A percentile compares a stretch with the other conserved stretches of the same genome.
phyloP scores from a whole-genome alignment of 331 rosid species.

The Prunus yedoensis region DNA sequence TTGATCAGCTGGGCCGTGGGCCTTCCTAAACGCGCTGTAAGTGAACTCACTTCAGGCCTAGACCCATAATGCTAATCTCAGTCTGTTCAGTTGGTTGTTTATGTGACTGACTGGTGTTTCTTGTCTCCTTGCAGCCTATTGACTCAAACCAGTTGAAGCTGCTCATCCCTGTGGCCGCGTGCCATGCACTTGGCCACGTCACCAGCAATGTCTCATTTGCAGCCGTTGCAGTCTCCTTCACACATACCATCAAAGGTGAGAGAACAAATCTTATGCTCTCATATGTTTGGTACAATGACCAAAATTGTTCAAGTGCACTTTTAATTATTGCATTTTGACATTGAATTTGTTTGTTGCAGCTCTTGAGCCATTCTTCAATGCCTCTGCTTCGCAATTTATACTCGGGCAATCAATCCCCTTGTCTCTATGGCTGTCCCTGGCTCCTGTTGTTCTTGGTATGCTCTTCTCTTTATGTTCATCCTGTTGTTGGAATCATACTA shows the following conservation, averaged over 20 bases:
- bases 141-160: constrained; percentile 69
- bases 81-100: neutral
- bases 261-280: neutral
- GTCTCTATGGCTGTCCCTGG: constrained; percentile 49
- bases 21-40: constrained; percentile 62
- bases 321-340: neutral
- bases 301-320: neutral
- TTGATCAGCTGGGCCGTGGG: constrained; percentile 55
- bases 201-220: constrained; percentile 60
- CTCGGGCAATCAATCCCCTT: constrained; percentile 49
- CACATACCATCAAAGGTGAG: constrained; percentile 57
- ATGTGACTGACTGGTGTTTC: constrained; percentile 10
- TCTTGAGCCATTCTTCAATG: constrained; percentile 62
- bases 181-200: constrained; percentile 60
- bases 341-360: constrained; percentile 31
- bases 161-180: constrained; percentile 85
- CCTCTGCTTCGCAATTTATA: constrained; percentile 54
- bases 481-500: neutral
- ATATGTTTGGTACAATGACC: neutral
- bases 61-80: neutral
- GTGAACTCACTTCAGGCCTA: constrained; percentile 3
- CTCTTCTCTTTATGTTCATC: neutral
- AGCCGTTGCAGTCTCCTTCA: constrained; percentile 61
- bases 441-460: constrained; percentile 57
- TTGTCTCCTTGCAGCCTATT: constrained; percentile 55